A percentile compares a stretch with the other conserved stretches of the same genome.
Evolutionary conservation across 805 yeast species (phyloP).

Genomic region (Priceomyces carsonii): DNA sequence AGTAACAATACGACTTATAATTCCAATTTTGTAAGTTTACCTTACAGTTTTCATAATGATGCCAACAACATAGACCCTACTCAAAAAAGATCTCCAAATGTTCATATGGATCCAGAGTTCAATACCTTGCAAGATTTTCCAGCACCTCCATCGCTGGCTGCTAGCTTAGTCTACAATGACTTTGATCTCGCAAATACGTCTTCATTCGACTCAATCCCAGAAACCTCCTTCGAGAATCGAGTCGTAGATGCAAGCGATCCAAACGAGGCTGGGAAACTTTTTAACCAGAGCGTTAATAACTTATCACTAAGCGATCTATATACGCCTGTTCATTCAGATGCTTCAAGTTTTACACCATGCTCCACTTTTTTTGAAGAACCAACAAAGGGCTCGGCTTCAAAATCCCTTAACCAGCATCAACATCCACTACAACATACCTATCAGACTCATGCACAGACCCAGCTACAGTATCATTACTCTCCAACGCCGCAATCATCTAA

Average conservation of each 20-base stretch:
- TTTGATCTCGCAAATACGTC: slow-evolving; percentile 23
- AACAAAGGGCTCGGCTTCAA: neutral
- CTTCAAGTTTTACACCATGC: slow-evolving; percentile 17
- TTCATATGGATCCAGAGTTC: slow-evolving; percentile 14
- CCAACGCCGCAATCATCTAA: slow-evolving; percentile 4
- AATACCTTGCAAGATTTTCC: slow-evolving; percentile 15
- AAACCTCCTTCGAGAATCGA: slow-evolving; percentile 10
- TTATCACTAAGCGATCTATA: slow-evolving; percentile 18
- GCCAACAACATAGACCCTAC: too few species aligned
- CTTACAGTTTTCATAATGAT: too few species aligned
- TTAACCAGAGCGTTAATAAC: slow-evolving; percentile 8
- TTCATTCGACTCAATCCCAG: slow-evolving; percentile 30
- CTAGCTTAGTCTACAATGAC: slow-evolving; percentile 25
- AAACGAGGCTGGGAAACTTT: neutral
- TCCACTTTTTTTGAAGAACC: slow-evolving; percentile 11
- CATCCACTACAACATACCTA: neutral
- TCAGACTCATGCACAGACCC: too few species aligned
- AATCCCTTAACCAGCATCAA: slow-evolving; percentile 3
- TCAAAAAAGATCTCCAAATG: neutral
- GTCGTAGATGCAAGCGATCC: slow-evolving; percentile 1
- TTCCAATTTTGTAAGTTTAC: too few species aligned
- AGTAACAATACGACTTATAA: too few species aligned
- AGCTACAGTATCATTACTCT: slow-evolving; percentile 3
- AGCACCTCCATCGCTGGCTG: slow-evolving; percentile 8
- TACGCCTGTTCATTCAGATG: slow-evolving; percentile 20